These are phyloP conservation scores for Sporothrix euskadiensis DNA, from an alignment of 2,329 filamentous ascomycete species.

Conservation along the genomic window DNA sequence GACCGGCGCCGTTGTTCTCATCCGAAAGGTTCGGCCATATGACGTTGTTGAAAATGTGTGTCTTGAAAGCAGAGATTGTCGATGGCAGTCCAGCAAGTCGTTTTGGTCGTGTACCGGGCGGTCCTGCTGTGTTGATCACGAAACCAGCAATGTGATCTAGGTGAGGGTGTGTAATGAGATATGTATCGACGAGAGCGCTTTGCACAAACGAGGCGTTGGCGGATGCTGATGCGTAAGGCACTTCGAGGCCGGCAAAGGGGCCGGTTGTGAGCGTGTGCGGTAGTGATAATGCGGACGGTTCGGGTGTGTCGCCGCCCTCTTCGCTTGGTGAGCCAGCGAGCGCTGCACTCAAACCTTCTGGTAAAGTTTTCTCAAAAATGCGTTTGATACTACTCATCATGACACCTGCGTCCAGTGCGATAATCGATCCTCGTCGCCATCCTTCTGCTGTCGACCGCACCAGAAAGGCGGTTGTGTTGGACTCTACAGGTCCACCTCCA, in stretches of 20 bases:
- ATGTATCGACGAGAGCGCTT: slow-evolving; percentile 77
- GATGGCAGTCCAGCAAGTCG: slow-evolving; percentile 80
- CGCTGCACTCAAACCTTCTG: slow-evolving; percentile 40
- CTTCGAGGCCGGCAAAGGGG: slow-evolving; percentile 75
- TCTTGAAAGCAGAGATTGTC: slow-evolving; percentile 90
- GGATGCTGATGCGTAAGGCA: slow-evolving; percentile 65
- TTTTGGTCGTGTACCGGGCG: slow-evolving; percentile 79
- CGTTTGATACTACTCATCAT: slow-evolving; percentile 82
- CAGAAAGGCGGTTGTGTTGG: slow-evolving; percentile 85
- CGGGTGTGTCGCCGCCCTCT: slow-evolving; percentile 20
- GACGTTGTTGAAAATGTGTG: slow-evolving; percentile 94
- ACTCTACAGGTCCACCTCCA: slow-evolving; percentile 85
- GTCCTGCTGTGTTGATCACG: slow-evolving; percentile 87
- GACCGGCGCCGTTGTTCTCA: slow-evolving; percentile 89
- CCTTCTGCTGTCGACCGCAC: slow-evolving; percentile 76
- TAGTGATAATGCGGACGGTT: slow-evolving; percentile 39
- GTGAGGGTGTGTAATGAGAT: slow-evolving; percentile 95
- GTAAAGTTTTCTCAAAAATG: slow-evolving; percentile 65
- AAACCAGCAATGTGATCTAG: slow-evolving; percentile 91
- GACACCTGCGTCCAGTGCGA: slow-evolving; percentile 93
- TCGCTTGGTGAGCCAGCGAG: slow-evolving; percentile 16
- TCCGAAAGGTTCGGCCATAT: slow-evolving; percentile 98
- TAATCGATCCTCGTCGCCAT: slow-evolving; percentile 79
- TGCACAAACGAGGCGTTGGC: slow-evolving; percentile 83
- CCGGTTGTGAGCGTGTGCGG: slow-evolving; percentile 63